phyloP scores from a whole-genome alignment of 331 rosid genomes.

The Telfairia occidentalis region DNA sequence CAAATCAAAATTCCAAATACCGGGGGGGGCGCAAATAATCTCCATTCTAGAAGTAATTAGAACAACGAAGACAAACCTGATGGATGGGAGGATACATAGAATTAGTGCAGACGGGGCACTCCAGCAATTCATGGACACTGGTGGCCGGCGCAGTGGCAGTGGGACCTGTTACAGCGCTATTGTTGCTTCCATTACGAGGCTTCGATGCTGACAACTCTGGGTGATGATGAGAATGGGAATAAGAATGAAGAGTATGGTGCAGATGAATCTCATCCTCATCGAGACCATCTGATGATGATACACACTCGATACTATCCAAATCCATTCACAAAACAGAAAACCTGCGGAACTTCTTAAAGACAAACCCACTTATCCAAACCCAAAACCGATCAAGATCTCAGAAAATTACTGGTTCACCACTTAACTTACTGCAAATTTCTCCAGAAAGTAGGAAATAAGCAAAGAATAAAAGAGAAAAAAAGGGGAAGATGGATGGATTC shows the following conservation, averaged over 20 bases:
- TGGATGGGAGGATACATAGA: slow-evolving; percentile 98
- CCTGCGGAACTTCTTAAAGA: slow-evolving; percentile 2
- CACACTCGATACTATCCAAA: slow-evolving; percentile 83
- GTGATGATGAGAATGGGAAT: slow-evolving; percentile 46
- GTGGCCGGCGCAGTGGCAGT: slow-evolving; percentile 71
- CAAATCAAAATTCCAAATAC: neutral
- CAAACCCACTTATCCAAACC: neutral
- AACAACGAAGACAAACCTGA: slow-evolving; percentile 43
- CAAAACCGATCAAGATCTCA: neutral
- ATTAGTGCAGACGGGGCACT: slow-evolving; percentile 95
- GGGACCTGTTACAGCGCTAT: slow-evolving; percentile 27
- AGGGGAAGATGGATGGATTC: neutral
- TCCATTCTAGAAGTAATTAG: neutral
- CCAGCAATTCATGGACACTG: slow-evolving; percentile 90
- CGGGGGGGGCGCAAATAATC: neutral
- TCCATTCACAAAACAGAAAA: slow-evolving; percentile 36
- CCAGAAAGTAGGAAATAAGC: slow-evolving; percentile 6
- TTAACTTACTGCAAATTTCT: slow-evolving; percentile 5
- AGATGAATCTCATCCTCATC: slow-evolving; percentile 93
- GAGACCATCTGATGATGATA: slow-evolving; percentile 72
- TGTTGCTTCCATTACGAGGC: slow-evolving; percentile 47
- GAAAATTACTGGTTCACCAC: slow-evolving; percentile 1
- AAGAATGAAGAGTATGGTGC: slow-evolving; percentile 27
- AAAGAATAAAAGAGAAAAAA: neutral
- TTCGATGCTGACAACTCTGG: slow-evolving; percentile 64